Evolutionary conservation across 805 yeast species (phyloP).

Genomic region (Kodamaea kakaduensis): DNA sequence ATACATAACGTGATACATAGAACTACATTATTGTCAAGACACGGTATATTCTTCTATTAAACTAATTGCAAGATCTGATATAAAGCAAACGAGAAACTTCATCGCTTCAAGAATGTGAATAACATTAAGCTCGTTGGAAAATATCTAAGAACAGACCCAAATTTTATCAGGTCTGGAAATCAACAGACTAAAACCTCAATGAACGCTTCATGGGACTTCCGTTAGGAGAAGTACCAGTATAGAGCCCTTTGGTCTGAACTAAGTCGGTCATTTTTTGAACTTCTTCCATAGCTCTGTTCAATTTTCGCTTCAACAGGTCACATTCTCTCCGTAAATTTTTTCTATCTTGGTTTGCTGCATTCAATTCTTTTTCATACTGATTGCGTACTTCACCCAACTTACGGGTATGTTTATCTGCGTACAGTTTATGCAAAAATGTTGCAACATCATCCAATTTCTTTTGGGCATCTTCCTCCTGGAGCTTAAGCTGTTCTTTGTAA

Average conservation of each 20-base stretch:
- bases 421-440: constrained; percentile 66
- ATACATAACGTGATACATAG: too few relatives aligned
- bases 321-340: constrained; percentile 12
- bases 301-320: constrained; percentile 14
- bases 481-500: constrained; percentile 23
- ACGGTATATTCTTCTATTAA: too few relatives aligned
- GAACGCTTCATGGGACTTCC: constrained; percentile 1
- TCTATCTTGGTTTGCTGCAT: constrained; percentile 10
- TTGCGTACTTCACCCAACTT: constrained; percentile 58
- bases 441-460: constrained; percentile 59
- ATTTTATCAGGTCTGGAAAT: background rate
- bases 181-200: background rate
- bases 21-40: too few relatives aligned
- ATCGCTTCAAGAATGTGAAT: too few relatives aligned
- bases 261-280: constrained; percentile 13
- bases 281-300: constrained; percentile 14
- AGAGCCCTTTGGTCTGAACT: constrained; percentile 13
- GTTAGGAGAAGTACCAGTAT: constrained; percentile 6
- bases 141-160: too few relatives aligned
- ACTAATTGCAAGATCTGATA: too few relatives aligned
- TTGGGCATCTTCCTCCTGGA: constrained; percentile 48
- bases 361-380: constrained; percentile 14
- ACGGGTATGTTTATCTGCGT: constrained; percentile 71
- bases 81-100: too few relatives aligned
- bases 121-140: too few relatives aligned